Evolutionary conservation across 805 yeast genomes (phyloP), one percentile per base, ranked within the genome.

Genomic region (Yamadazyma philogaea): DNA sequence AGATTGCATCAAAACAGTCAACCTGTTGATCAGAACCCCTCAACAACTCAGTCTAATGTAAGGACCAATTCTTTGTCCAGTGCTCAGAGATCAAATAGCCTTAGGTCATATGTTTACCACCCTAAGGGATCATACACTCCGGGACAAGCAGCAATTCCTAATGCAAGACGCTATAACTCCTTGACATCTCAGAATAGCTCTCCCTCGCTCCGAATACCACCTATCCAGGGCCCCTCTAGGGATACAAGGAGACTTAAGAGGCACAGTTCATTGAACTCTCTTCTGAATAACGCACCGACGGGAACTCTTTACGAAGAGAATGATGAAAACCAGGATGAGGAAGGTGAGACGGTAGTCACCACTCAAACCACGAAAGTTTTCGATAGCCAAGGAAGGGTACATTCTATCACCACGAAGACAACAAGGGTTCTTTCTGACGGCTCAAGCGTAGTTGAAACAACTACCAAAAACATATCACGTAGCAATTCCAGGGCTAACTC

Each of bases 361-460:
- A 68, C 74, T 22, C 68, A 66, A 45, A 69, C 74, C 5, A 69
- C 73, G 18, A 68, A 64, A 43, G 63, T 68, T 11, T 57, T 67
- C 6, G 75, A 70, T 41, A 48, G 68, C 3, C 56, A 46, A 20
- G 75, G 75, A 14, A 54, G 74, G 46, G 63, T 70, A 2, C 61
- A 51, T 37, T 63, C 69, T 3, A 61, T 68, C 24, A 68, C 70
- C n/a, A 66, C 69, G 8, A 63, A 66, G 42, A 67, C 69, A 10
- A 57, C 63, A 33, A 58, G 59, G 39, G 57, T 60, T 7, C 47
- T 68, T 39, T 64, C 74, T 7, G 74, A 70, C 46, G 75, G 75
- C 4, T 61, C 72, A 14, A 68, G 66, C 40, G 57, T 70, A 19
- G 64, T 67, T 36, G 74, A 70, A 49, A 69, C 72, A 2, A 68